phyloP scores from a whole-genome alignment of 2,329 filamentous ascomycete species.

The Cladosporium cucumerinum region DNA sequence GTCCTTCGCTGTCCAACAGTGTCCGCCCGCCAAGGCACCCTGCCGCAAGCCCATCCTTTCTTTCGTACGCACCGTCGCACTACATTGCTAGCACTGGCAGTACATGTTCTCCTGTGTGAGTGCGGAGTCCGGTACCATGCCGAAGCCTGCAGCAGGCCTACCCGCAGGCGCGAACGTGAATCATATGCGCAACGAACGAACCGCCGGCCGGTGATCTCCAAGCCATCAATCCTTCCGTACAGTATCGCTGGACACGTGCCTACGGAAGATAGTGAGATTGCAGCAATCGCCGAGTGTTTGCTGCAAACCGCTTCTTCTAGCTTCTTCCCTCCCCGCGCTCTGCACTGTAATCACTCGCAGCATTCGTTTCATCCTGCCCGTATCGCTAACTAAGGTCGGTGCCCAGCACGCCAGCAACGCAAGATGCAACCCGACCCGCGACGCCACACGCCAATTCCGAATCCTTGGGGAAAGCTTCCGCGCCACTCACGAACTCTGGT shows the following conservation, averaged over 20 bases:
- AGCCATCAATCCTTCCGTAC: background rate
- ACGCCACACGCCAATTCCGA: constrained; percentile 11
- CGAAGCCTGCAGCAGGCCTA: background rate
- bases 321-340: background rate
- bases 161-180: background rate
- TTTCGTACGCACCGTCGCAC: constrained; percentile 5
- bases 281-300: constrained; percentile 7
- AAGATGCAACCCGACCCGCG: constrained; percentile 9
- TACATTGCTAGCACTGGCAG: constrained; percentile 5
- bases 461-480: background rate
- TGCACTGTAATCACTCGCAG: background rate
- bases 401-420: background rate
- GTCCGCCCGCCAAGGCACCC: background rate
- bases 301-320: background rate
- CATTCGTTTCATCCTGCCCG: constrained; percentile 1
- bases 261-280: background rate
- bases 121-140: background rate
- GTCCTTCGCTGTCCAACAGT: background rate
- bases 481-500: background rate
- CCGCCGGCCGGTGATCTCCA: background rate
- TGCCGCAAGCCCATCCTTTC: background rate
- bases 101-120: background rate
- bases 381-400: background rate
- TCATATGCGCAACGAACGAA: background rate
- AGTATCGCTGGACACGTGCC: background rate